Conservation (phyloP, 768 basidiomycete species). For the Paxillus ammoniavirescens region DNA sequence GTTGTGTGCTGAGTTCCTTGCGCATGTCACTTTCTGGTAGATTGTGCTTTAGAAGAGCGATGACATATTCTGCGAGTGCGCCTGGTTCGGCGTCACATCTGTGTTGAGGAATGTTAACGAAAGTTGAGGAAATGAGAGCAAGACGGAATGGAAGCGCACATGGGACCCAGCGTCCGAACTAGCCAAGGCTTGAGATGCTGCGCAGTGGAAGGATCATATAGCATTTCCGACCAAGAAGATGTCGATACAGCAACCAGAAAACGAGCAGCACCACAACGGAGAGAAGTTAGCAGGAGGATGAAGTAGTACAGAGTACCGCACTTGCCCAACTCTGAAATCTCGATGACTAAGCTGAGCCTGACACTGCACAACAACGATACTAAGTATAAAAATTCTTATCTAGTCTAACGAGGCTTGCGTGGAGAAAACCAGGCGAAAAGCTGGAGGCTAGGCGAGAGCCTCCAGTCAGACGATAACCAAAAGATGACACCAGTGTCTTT, state of each 20-base stretch:
- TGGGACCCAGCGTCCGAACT: constrained; percentile 83
- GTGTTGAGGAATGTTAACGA: background rate
- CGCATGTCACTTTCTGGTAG: constrained; percentile 80
- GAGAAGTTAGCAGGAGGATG: background rate
- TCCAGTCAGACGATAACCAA: too few relatives aligned
- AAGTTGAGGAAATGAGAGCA: background rate
- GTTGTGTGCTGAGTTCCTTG: constrained; percentile 68
- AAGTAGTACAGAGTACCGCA: background rate
- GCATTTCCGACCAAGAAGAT: constrained; percentile 41
- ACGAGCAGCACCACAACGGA: constrained; percentile 13
- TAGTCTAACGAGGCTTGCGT: too few relatives aligned
- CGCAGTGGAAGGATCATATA: constrained; percentile 63
- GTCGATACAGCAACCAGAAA: constrained; percentile 1
- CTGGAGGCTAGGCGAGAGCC: too few relatives aligned
- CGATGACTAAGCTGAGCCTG: constrained; percentile 33
- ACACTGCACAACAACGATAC: too few relatives aligned
- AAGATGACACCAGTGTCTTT: too few relatives aligned
- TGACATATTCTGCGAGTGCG: constrained; percentile 90
- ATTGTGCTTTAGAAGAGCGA: constrained; percentile 90
- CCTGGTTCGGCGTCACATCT: constrained; percentile 97
- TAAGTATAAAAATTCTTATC: too few relatives aligned
- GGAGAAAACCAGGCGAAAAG: too few relatives aligned
- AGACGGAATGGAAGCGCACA: constrained; percentile 49
- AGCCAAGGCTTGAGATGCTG: constrained; percentile 85
- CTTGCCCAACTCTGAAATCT: background rate